Evolutionary conservation across 306 rosid species (phyloP), one percentile per base, ranked within the genome.

Genomic region (Lotus japonicus): DNA sequence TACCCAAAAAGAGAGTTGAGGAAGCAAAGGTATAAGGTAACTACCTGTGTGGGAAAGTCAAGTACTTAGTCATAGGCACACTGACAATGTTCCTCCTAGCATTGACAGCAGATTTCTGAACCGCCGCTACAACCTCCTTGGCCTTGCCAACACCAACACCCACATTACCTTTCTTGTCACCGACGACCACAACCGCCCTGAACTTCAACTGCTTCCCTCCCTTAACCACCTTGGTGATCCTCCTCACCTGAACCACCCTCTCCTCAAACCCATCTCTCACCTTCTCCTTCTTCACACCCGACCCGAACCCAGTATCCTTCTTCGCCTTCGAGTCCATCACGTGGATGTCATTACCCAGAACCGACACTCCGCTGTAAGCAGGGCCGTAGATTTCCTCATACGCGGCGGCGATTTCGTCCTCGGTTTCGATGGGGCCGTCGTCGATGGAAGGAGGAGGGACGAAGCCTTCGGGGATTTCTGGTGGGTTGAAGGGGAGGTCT

Each of bases 151-250:
- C 75, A 2, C 80, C 80, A 53, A 76, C 75, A n/a, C 98, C 98
- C 10, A 94, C 98, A 2, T 79, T 83, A 0, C 97, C 98, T 42
- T 88, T 78, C 91, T 90, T 94, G 73, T 94, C 95, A 5, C 98
- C 99, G 10, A 94, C 96, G 19, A 94, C 84, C 36, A 94, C 95
- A 62, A 94, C 26, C 1, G 95, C 97, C 21, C 99, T 72, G 73
- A 90, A 94, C 67, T 83, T 81, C 79, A 94, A 18, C 57, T 88
- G 96, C 75, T 90, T 94, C 66, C 99, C 99, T 65, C 99, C 99
- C 58, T 94, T 90, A 0, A 94, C 99, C n/a, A 94, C 99, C 84
- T 94, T 94, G 7, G 95, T 94, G 4, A 94, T 90, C 77, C 99
- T 82, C 50, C 97, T 77, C 15, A 94, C 97, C 74, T 94, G 99